A percentile compares a stretch with the other conserved stretches of the same genome.
Evolutionary conservation across 2,329 filamentous ascomycete species (phyloP).

Genomic region (Cercospora berteroae): DNA sequence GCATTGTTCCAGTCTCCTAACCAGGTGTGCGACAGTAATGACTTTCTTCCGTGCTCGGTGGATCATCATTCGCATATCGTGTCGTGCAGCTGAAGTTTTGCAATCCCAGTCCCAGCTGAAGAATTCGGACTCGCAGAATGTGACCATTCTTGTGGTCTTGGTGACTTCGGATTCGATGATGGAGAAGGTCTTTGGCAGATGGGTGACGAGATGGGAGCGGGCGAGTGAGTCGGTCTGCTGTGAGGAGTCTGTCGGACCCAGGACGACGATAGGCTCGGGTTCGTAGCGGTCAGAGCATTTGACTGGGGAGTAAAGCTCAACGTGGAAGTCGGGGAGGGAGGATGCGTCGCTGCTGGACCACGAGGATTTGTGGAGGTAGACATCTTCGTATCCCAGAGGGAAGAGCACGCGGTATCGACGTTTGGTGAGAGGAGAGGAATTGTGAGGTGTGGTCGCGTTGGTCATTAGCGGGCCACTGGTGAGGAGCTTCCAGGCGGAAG

Average conservation of each 20-base stretch:
- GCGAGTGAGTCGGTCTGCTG: conserved; percentile 7
- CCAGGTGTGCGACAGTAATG: conserved; percentile 9
- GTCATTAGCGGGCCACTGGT: conserved; percentile 22
- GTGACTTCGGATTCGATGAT: conserved; percentile 19
- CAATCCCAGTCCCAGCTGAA: conserved; percentile 25
- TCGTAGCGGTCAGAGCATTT: conserved; percentile 19
- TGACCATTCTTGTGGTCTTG: conserved; percentile 16
- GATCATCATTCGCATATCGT: conserved; percentile 24
- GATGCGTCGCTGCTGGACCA: conserved; percentile 14
- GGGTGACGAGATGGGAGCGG: conserved; percentile 7
- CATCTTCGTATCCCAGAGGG: conserved; percentile 26
- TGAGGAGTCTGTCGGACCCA: conserved; percentile 18
- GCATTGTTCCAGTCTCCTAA: conserved; percentile 19
- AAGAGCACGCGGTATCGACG: conserved; percentile 24
- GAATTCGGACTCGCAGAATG: conserved; percentile 25
- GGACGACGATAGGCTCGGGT: conserved; percentile 24
- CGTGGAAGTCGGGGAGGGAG: conserved; percentile 20
- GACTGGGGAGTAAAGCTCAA: conserved; percentile 17
- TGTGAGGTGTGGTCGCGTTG: conserved; percentile 20
- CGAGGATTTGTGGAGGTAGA: conserved; percentile 25
- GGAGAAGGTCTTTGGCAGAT: conserved; percentile 18
- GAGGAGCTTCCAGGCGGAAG: conserved; percentile 23
- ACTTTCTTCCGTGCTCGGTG: conserved; percentile 15
- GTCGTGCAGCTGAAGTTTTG: conserved; percentile 21
- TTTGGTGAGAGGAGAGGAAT: conserved; percentile 19